These are phyloP conservation scores for Raffaelea deltoideospora DNA, from an alignment of 2,329 filamentous ascomycete species.

Conservation along the genomic window DNA sequence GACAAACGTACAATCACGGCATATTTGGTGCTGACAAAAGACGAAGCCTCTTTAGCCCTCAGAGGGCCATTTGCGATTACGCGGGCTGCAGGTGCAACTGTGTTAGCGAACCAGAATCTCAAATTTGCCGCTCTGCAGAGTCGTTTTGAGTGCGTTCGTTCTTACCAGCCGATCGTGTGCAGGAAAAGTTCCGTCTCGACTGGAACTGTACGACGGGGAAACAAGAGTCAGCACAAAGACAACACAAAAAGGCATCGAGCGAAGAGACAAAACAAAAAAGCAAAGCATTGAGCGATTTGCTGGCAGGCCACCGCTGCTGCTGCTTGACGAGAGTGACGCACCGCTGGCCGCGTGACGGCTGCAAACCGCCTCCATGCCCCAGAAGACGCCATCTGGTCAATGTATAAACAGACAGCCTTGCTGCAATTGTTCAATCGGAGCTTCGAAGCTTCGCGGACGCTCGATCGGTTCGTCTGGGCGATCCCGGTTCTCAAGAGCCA, in stretches of 20 bases:
- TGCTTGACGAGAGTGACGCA: conserved; percentile 1
- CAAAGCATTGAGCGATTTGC: no score
- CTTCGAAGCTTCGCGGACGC: no score
- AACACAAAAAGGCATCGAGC: no score
- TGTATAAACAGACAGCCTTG: no score
- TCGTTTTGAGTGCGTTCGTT: neutral
- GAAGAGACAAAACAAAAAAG: no score
- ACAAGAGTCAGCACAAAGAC: neutral
- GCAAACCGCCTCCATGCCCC: conserved; percentile 9
- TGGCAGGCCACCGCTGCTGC: no score
- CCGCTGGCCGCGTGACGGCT: conserved; percentile 8
- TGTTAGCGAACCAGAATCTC: neutral
- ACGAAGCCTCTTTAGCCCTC: conserved; percentile 83
- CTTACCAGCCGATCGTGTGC: conserved; percentile 66
- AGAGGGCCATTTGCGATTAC: conserved; percentile 77
- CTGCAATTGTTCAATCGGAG: no score
- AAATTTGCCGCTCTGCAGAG: neutral
- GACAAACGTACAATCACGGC: conserved; percentile 79
- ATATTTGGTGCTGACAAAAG: conserved; percentile 79
- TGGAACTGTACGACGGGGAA: conserved; percentile 1
- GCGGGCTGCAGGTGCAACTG: conserved; percentile 38
- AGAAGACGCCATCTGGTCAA: conserved; percentile 6
- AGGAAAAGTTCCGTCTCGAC: conserved; percentile 61
- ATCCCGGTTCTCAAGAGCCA: no score
- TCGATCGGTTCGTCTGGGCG: no score